Base-by-base conservation (phyloP, 768 basidiomycete species). In the Sistotremastrum niveocremeum region DNA sequence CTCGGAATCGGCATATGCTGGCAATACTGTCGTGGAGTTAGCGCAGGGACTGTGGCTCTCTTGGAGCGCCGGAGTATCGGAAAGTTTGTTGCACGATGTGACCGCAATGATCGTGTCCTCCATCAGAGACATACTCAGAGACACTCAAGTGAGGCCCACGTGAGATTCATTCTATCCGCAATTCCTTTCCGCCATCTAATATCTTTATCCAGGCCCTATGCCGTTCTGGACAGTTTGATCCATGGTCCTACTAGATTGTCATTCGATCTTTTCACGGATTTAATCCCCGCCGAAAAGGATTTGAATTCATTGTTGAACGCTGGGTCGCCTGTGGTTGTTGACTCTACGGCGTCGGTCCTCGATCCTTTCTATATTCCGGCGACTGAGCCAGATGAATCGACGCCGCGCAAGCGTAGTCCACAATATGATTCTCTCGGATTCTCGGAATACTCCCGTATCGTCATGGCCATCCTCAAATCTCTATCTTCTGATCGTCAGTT, bases 381-480 rank as follows among this genome's bases (percentile, higher is more conserved):
- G 47, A 47, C 3, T 46, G 46, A 29, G 30, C 46, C 4, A 35
- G 48, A 32, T 30, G 46, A 35, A 31, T 44, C 41, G 39, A 45
- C 33, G 30, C 46, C 33, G 12, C 52, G 35, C 31, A 49, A 32
- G 41, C 56, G 29, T 37, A 46, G 41, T 20, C 30, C 7, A 9
- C 33, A 45, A 4, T 54, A 61, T 32, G 77, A 89, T 52, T 55
- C 54, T 12, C 60, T 63, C 10, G 81, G 83, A 0, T 75, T 75
- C 47, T 71, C 78, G 0, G 53, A 67, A 3, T 88, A 89, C 56
- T 76, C 79, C 2, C 76, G 90, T 11, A 64, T 70, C 4, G 68
- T 77, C 8, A 59, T 62, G 34, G 78, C 77, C 0, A 60, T 86
- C 4, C 59, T 87, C 2, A 64, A 71, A 1, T 58, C 76, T 30